Percentiles rank a stretch among this genome's conserved stretches.
phyloP scores from a whole-genome alignment of 768 basidiomycete genomes.

The Termitomyces sp. region DNA sequence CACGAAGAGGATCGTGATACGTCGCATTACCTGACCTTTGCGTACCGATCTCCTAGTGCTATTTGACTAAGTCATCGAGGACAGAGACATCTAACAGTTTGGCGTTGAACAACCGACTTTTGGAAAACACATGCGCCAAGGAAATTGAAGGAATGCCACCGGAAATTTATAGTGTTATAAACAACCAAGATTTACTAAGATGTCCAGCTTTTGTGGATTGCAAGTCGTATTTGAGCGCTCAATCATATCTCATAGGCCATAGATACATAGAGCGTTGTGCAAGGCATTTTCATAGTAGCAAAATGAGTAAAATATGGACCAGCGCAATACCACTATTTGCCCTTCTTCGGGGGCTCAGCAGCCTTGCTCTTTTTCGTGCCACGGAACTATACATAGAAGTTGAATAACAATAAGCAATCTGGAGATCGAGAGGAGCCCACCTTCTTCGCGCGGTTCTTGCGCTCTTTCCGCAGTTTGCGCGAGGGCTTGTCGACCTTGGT shows the following conservation, averaged over 20 bases:
- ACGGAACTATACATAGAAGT: slow-evolving; percentile 60
- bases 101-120: too few relatives aligned
- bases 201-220: background rate
- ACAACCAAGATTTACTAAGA: background rate
- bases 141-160: background rate
- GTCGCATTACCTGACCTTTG: too few relatives aligned
- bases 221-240: slow-evolving; percentile 12
- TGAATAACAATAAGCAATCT: slow-evolving; percentile 10
- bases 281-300: slow-evolving; percentile 31
- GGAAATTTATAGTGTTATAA: too few relatives aligned
- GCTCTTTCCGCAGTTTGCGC: slow-evolving; percentile 98
- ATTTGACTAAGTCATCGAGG: too few relatives aligned
- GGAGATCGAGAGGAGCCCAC: slow-evolving; percentile 34
- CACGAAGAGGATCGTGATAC: too few relatives aligned
- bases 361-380: slow-evolving; percentile 97
- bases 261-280: slow-evolving; percentile 19
- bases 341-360: slow-evolving; percentile 88
- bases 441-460: slow-evolving; percentile 99
- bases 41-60: too few relatives aligned
- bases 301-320: slow-evolving; percentile 21
- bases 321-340: slow-evolving; percentile 59
- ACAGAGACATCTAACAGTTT: too few relatives aligned
- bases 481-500: slow-evolving; percentile 87
- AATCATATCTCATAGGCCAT: slow-evolving; percentile 24
- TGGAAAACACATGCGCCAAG: too few relatives aligned